Conservation (phyloP, 345 rosid genomes). For the Tarenaya hassleriana region DNA sequence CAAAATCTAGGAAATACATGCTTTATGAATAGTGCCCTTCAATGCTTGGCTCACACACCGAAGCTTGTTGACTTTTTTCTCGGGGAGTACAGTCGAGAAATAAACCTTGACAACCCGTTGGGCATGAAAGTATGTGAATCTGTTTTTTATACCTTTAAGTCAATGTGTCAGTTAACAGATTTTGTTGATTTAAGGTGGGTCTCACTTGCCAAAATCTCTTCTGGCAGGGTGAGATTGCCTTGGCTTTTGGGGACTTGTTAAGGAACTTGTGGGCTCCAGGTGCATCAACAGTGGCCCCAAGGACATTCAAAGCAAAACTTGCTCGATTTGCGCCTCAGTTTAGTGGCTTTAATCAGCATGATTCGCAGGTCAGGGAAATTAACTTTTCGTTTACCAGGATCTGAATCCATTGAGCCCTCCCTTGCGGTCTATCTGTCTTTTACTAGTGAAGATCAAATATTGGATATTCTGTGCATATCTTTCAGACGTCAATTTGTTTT, state of each 20-base stretch:
- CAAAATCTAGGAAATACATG: conserved; percentile 99
- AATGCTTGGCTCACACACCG: conserved; percentile 97
- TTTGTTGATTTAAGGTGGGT: conserved; percentile 14
- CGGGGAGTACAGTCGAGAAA: conserved; percentile 82
- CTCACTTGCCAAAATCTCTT: conserved; percentile 16
- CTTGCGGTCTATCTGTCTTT: conserved; percentile 16
- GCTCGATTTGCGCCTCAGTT: conserved; percentile 96
- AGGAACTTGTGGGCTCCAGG: conserved; percentile 95
- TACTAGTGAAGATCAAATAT: conserved; percentile 13
- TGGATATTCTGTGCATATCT: conserved; percentile 21
- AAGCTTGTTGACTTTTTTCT: conserved; percentile 94
- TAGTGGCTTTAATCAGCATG: conserved; percentile 96
- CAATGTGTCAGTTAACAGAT: conserved; percentile 4
- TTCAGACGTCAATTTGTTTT: conserved; percentile 21
- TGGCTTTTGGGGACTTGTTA: conserved; percentile 87
- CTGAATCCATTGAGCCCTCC: conserved; percentile 26
- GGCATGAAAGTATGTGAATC: conserved; percentile 80
- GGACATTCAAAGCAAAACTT: conserved; percentile 88
- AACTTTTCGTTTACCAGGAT: conserved; percentile 22
- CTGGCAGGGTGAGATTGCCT: conserved; percentile 88
- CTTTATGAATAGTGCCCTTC: conserved; percentile 95
- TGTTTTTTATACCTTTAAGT: conserved; percentile 10
- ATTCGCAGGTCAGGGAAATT: conserved; percentile 84
- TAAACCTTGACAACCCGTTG: conserved; percentile 79
- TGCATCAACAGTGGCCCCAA: conserved; percentile 75